Evolutionary conservation across 1,284 basidiomycete species (phyloP).

Genomic region (Rhodotorula mucilaginosa): DNA sequence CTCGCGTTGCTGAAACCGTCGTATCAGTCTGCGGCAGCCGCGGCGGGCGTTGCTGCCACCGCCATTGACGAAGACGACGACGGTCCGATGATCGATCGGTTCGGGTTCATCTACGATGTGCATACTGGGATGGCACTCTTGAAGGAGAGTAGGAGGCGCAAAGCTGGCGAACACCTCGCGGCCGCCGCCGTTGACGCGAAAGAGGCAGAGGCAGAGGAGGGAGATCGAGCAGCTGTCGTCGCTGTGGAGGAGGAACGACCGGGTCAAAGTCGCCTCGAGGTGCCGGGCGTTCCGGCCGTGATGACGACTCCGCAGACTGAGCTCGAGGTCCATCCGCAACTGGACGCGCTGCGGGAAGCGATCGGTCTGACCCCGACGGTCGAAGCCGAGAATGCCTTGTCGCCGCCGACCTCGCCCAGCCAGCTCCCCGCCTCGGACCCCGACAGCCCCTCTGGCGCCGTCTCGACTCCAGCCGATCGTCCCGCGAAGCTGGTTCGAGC

Average conservation of each 20-base stretch:
- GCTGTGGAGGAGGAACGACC: constrained; percentile 1
- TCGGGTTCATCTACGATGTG: constrained; percentile 90
- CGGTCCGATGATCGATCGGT: constrained; percentile 80
- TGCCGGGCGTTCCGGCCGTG: constrained; percentile 1
- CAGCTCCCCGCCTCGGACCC: not conserved
- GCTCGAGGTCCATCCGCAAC: constrained; percentile 35
- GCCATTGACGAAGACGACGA: constrained; percentile 57
- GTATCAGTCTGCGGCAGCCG: constrained; percentile 45
- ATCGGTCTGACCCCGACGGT: constrained; percentile 36
- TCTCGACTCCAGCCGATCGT: not conserved
- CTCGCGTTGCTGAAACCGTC: constrained; percentile 54
- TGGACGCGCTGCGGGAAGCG: constrained; percentile 39
- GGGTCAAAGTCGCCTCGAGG: too few relatives aligned
- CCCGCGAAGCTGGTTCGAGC: constrained; percentile 29
- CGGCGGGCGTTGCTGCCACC: not conserved
- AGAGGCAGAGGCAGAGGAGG: constrained; percentile 70
- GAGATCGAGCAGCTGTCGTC: constrained; percentile 47
- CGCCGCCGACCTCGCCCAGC: not conserved
- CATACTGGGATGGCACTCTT: constrained; percentile 73
- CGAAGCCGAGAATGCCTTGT: constrained; percentile 3
- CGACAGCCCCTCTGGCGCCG: not conserved
- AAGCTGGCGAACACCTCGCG: constrained; percentile 57
- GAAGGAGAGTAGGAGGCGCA: constrained; percentile 58
- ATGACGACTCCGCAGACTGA: constrained; percentile 20
- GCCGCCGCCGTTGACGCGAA: constrained; percentile 56